These are phyloP conservation scores for Ceratocystis cacaofunesta DNA, from an alignment of 2,329 filamentous ascomycete genomes.

Conservation along the genomic window DNA sequence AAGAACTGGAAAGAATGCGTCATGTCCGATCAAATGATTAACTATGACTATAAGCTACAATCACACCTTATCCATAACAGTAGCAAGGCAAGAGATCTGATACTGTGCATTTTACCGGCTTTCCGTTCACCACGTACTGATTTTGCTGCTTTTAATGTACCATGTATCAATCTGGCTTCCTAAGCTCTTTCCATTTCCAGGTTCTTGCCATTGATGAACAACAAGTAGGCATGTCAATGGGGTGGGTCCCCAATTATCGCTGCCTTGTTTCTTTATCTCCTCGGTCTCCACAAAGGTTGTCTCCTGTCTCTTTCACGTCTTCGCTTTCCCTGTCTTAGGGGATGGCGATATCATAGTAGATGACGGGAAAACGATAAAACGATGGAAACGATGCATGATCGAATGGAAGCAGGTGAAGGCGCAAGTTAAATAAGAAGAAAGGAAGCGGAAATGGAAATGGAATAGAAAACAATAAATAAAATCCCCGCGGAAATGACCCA, in stretches of 20 bases:
- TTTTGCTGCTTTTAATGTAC: background rate
- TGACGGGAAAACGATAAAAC: background rate
- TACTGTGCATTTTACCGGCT: background rate
- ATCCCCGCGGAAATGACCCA: background rate
- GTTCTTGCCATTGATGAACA: background rate
- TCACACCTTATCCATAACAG: background rate
- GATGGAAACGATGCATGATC: background rate
- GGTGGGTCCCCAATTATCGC: background rate
- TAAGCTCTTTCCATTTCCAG: background rate
- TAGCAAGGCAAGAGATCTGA: background rate
- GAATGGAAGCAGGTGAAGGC: no score
- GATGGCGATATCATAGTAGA: background rate
- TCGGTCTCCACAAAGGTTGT: background rate
- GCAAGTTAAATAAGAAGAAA: background rate
- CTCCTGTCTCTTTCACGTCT: background rate
- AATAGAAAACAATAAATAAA: no score
- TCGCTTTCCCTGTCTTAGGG: background rate
- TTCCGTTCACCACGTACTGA: background rate
- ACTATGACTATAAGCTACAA: background rate
- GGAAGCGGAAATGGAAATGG: background rate
- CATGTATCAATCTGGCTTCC: background rate
- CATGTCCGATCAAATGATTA: background rate
- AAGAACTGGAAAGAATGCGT: background rate
- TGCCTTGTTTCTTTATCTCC: background rate
- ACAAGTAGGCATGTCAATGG: background rate